Conservation (phyloP, 495 filamentous ascomycete genomes). For the Hypoxylon fragiforme region DNA sequence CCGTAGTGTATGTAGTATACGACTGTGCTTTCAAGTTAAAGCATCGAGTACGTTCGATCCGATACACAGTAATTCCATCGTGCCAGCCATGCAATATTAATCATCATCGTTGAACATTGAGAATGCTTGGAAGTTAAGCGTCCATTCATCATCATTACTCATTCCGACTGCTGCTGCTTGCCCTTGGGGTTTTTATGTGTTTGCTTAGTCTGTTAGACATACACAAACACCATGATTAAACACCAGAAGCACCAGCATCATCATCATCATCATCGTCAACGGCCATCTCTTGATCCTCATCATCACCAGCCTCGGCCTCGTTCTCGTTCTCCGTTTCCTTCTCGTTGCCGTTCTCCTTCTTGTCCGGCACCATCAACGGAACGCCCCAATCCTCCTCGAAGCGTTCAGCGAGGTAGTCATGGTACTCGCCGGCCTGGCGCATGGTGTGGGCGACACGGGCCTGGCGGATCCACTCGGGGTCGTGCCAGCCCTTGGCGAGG, state of each 20-base stretch:
- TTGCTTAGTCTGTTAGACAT: too few relatives aligned
- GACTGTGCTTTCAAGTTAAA: too few relatives aligned
- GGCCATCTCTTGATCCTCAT: neutral
- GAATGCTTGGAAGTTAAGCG: too few relatives aligned
- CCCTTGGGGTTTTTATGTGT: neutral
- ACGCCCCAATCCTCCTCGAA: slow-evolving; percentile 74
- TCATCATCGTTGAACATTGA: too few relatives aligned
- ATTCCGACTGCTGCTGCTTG: neutral
- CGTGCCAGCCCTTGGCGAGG: slow-evolving; percentile 62
- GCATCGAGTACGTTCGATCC: too few relatives aligned
- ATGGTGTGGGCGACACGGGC: slow-evolving; percentile 65
- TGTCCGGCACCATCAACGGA: slow-evolving; percentile 45
- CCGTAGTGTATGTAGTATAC: too few relatives aligned
- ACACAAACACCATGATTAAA: too few relatives aligned
- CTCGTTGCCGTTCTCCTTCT: neutral
- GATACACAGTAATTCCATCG: too few relatives aligned
- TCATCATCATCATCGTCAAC: too few relatives aligned
- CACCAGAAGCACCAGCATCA: too few relatives aligned
- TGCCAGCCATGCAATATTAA: too few relatives aligned
- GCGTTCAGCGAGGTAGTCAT: slow-evolving; percentile 65
- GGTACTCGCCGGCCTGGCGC: slow-evolving; percentile 68
- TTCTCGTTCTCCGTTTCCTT: neutral
- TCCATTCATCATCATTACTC: neutral
- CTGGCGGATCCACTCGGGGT: slow-evolving; percentile 66
- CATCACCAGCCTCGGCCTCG: neutral